phyloP scores from a whole-genome alignment of 352 stramenopile genomes.

The Phytophthora sojae region DNA sequence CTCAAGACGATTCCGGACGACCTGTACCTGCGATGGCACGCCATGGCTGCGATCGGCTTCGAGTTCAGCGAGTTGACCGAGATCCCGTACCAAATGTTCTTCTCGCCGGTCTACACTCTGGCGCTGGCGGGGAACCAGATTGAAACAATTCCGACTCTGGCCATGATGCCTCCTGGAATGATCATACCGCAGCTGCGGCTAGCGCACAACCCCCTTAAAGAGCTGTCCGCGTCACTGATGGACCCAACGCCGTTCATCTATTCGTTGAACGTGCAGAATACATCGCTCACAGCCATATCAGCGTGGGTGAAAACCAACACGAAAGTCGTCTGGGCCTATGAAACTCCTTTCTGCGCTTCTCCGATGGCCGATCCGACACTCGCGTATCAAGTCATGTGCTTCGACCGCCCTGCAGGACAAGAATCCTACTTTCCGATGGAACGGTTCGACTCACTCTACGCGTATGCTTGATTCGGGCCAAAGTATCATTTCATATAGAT shows the following conservation, averaged over 20 bases:
- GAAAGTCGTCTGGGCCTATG: slow-evolving; percentile 20
- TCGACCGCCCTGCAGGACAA: neutral
- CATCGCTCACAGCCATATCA: slow-evolving; percentile 14
- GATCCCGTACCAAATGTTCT: slow-evolving; percentile 32
- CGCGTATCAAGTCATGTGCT: slow-evolving; percentile 24
- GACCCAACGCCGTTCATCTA: slow-evolving; percentile 16
- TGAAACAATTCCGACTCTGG: slow-evolving; percentile 19
- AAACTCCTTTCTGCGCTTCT: slow-evolving; percentile 20
- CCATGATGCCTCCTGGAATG: slow-evolving; percentile 34
- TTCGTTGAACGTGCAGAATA: slow-evolving; percentile 29
- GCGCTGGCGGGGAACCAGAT: slow-evolving; percentile 21
- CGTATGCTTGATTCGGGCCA: neutral
- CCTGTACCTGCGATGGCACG: slow-evolving; percentile 10
- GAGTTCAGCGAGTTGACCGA: slow-evolving; percentile 23
- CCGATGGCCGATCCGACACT: slow-evolving; percentile 24
- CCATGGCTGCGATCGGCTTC: slow-evolving; percentile 14
- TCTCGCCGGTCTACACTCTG: slow-evolving; percentile 11
- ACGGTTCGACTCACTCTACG: slow-evolving; percentile 8
- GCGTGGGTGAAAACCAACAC: slow-evolving; percentile 27
- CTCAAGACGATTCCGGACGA: too few species aligned
- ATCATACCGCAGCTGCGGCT: slow-evolving; percentile 24
- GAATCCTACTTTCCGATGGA: slow-evolving; percentile 10
- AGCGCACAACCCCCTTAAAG: slow-evolving; percentile 18
- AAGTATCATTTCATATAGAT: too few species aligned
- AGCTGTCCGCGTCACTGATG: slow-evolving; percentile 26